Percentiles rank a stretch among this genome's conserved stretches.
Evolutionary conservation across 2,329 filamentous ascomycete genomes (phyloP).

Genomic region (Cladophialophora chaetospira): DNA sequence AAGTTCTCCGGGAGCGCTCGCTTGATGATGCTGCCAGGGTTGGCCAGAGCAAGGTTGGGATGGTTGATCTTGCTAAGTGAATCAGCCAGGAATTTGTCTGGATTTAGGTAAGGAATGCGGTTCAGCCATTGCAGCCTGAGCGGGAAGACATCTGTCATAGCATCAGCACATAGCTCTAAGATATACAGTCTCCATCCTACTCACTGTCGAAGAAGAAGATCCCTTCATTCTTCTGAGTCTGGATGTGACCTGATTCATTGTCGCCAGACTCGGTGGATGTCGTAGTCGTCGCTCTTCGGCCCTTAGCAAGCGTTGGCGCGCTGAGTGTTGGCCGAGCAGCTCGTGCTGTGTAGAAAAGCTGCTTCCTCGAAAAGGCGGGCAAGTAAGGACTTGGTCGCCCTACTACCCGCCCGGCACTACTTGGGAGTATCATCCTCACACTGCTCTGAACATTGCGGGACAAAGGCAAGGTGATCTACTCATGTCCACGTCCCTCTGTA

Average conservation of each 20-base stretch:
- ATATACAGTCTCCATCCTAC: slow-evolving; percentile 32
- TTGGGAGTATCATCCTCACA: slow-evolving; percentile 19
- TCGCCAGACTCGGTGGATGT: slow-evolving; percentile 35
- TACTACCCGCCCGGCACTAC: slow-evolving; percentile 5
- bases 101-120: slow-evolving; percentile 52
- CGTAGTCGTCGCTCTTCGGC: slow-evolving; percentile 22
- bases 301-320: not conserved
- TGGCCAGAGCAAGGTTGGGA: slow-evolving; percentile 55
- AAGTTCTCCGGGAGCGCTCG: slow-evolving; percentile 65
- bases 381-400: slow-evolving; percentile 5
- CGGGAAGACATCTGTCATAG: slow-evolving; percentile 73
- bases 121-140: slow-evolving; percentile 69
- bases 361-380: slow-evolving; percentile 8
- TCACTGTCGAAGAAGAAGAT: slow-evolving; percentile 88
- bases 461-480: not conserved
- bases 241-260: slow-evolving; percentile 70
- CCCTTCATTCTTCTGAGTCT: slow-evolving; percentile 72
- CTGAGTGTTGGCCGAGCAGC: slow-evolving; percentile 18
- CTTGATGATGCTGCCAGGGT: slow-evolving; percentile 58
- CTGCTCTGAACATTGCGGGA: not conserved
- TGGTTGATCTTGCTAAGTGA: slow-evolving; percentile 56
- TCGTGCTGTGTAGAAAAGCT: slow-evolving; percentile 23
- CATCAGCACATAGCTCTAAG: slow-evolving; percentile 16
- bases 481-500: not conserved
- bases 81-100: slow-evolving; percentile 50